phyloP scores from a whole-genome alignment of 2,329 filamentous ascomycete genomes.

The Mollisiaceae sp. region DNA sequence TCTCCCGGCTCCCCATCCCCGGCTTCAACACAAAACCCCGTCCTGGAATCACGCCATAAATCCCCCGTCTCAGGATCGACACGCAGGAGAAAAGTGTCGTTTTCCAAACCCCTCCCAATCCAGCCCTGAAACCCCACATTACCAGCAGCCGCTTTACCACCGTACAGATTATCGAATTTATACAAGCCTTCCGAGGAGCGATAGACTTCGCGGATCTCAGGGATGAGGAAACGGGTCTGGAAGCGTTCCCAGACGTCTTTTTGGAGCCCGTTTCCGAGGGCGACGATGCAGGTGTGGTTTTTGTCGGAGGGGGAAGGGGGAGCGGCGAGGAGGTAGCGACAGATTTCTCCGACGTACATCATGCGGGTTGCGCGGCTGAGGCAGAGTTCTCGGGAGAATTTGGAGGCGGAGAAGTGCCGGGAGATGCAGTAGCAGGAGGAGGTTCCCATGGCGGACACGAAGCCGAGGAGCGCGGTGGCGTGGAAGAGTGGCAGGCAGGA shows the following conservation, averaged over 20 bases:
- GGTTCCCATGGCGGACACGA: slow-evolving; percentile 48
- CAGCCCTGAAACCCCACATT: slow-evolving; percentile 51
- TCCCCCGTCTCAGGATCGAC: slow-evolving; percentile 46
- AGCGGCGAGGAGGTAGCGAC: slow-evolving; percentile 52
- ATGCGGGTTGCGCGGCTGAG: slow-evolving; percentile 50
- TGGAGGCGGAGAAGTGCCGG: slow-evolving; percentile 51
- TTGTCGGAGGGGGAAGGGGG: slow-evolving; percentile 51
- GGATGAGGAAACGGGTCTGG: slow-evolving; percentile 48
- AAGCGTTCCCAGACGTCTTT: slow-evolving; percentile 55
- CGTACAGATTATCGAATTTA: slow-evolving; percentile 51
- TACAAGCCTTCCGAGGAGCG: slow-evolving; percentile 52
- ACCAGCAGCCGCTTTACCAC: slow-evolving; percentile 48
- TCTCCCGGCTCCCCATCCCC: slow-evolving; percentile 49
- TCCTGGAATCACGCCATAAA: slow-evolving; percentile 49
- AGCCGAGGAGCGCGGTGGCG: slow-evolving; percentile 53
- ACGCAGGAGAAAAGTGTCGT: slow-evolving; percentile 48
- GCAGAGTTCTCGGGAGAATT: slow-evolving; percentile 52
- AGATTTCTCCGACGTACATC: slow-evolving; percentile 55
- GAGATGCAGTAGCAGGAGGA: slow-evolving; percentile 49
- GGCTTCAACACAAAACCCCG: slow-evolving; percentile 49
- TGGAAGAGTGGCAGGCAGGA: slow-evolving; percentile 55
- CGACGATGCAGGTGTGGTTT: slow-evolving; percentile 51
- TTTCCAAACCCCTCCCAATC: slow-evolving; percentile 47
- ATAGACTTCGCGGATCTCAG: slow-evolving; percentile 54
- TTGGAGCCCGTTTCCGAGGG: slow-evolving; percentile 53